Evolutionary conservation across 306 rosid genomes (phyloP), one percentile per base, ranked within the genome.

Genomic region (Sophora flavescens): DNA sequence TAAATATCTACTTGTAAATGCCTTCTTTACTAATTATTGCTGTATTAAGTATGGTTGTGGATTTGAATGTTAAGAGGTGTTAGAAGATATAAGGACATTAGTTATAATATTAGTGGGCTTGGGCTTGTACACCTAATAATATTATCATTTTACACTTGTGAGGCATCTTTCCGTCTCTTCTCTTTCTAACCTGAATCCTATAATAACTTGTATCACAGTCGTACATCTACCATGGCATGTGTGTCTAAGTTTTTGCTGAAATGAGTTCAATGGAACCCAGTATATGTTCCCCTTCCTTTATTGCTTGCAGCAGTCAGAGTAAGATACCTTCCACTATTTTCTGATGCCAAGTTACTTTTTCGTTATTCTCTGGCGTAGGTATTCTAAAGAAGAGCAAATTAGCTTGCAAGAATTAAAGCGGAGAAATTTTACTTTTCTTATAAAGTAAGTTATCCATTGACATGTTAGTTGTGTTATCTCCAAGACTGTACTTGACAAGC

Each of bases 361-460:
- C 18, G 38, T 57, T 57, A 74, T 63, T 63, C 56, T 74, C 39
- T 36, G 59, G 35, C 68, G 78, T 86, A 94, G 98, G 88, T 94
- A 94, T 78, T 94, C 98, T 67, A 94, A 94, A 87, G 97, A 92
- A 87, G 98, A 94, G 86, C 78, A 61, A 16, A 88, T 90, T 72
- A 91, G 86, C 42, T 26, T 78, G 50, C 73, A 82, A 52, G 93
- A 90, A 57, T 52, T 86, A 66, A 53, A 36, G 78, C 88, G 35
- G 14, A 94, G 89, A 84, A 89, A 94, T 77, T 94, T 91, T 78
- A 86, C 91, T 63, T 92, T 83, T 81, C 92, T 94, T 64, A 72
- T 92, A 64, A 92, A 84, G 98, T 94, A 84, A 87, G 96, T 88
- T 70, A 56, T 79, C 35, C 56, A 35, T 70, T 50, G 36, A 69